Evolutionary conservation across 345 rosid genomes (phyloP).

Genomic region (Limnanthes douglasii): DNA sequence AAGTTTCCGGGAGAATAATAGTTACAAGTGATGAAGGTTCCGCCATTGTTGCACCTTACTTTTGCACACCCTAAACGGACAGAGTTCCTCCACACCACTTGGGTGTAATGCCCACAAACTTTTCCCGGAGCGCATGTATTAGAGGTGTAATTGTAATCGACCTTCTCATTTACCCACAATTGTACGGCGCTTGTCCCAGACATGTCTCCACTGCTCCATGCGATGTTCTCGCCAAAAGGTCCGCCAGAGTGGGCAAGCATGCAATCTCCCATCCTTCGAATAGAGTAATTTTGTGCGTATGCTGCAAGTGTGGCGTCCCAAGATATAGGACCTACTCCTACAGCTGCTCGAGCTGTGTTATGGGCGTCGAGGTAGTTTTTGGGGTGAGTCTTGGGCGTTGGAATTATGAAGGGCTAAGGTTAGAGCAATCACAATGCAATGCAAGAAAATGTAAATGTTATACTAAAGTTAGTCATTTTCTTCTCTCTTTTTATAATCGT

Average conservation of each 20-base stretch:
- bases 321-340: conserved; percentile 5
- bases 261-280: conserved; percentile 3
- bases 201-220: conserved; percentile 5
- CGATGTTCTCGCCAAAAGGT: conserved; percentile 9
- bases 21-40: neutral
- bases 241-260: conserved; percentile 6
- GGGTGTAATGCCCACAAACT: neutral
- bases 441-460: too few species aligned
- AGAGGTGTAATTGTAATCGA: neutral
- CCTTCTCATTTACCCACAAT: conserved; percentile 3
- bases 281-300: conserved; percentile 9
- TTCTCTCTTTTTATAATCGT: too few species aligned
- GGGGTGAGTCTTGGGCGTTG: conserved; percentile 7
- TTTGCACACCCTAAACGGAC: neutral
- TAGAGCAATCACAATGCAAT: too few species aligned
- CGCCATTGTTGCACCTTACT: neutral
- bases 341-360: conserved; percentile 14
- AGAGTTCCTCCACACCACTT: neutral
- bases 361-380: conserved; percentile 14
- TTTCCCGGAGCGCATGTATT: neutral
- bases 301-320: conserved; percentile 15
- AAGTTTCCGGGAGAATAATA: conserved; percentile 1
- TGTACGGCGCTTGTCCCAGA: conserved; percentile 1
- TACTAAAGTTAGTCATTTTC: too few species aligned
- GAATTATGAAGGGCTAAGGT: too few species aligned